Base-by-base conservation (phyloP, 2,329 filamentous ascomycete genomes). In the Claviceps digitariae region DNA sequence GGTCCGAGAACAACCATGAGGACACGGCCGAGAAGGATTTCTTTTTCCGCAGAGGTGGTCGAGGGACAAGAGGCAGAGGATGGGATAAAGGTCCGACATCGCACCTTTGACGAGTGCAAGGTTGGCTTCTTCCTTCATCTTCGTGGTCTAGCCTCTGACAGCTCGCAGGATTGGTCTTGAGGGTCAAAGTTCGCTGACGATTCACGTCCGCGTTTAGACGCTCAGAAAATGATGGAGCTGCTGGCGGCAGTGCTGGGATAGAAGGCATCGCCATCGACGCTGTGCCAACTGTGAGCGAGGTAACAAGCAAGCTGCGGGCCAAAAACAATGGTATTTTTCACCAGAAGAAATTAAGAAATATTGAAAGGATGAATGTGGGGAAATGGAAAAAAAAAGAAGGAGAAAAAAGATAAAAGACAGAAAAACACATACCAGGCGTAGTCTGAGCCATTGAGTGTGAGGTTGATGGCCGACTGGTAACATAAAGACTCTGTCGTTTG, bases 21-120 rank as follows among this genome's bases (percentile, higher is more conserved):
- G 80, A 82, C 9, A 83, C 77, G 17, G 74, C 72, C 10, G 79
- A 80, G 61, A 84, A 83, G 0, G 80, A 82, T 61, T 83, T 84
- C 71, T 83, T 84, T 70, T 83, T 83, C 55, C 81, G 71, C 56
- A 83, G 63, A 1, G 78, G 78, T 8, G 79, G 79, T n/a, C 76
- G 75, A 53, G 81, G 70, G 17, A 80, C 74, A 25, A 82, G 71
- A 0, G 79, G 79, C 4, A 82, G 67, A 2, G 80, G 79, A 1
- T 79, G 79, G 2, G 77, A 75, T 1, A 76, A 70, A 1, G 71
- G 67, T 7, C 67, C 64, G 10, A 40, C 40, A 5, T 70, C 67
- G 20, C 63, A 27, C 17, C 7, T 5, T 31, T 31, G 34, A 17
- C 4, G 5, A 20, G 2, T 29, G 31, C n/a, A 15, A 31, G 15